Evolutionary conservation across 2,329 filamentous ascomycete species (phyloP).

Genomic region (Epichloe baconii): DNA sequence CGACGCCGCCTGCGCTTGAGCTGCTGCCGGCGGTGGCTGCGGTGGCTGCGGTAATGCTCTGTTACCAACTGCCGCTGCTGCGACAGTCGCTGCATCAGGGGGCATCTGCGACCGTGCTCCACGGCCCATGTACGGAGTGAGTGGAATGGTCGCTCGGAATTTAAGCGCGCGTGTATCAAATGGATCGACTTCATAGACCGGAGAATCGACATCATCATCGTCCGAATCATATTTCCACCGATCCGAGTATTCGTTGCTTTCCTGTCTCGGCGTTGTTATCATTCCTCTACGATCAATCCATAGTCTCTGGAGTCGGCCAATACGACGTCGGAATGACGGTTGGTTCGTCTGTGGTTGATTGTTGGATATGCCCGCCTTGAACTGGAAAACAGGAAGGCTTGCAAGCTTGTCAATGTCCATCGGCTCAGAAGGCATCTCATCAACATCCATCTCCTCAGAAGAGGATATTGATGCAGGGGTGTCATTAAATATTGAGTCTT

Average conservation of each 20-base stretch:
- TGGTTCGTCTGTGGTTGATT: constrained; percentile 28
- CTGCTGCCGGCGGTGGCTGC: constrained; percentile 10
- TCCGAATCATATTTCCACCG: constrained; percentile 82
- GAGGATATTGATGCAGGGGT: constrained; percentile 44
- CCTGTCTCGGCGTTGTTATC: constrained; percentile 29
- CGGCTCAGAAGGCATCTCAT: constrained; percentile 33
- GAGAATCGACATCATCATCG: constrained; percentile 69
- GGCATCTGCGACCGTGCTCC: constrained; percentile 23
- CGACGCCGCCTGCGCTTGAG: constrained; percentile 15
- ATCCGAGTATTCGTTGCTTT: constrained; percentile 39
- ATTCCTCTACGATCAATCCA: constrained; percentile 79
- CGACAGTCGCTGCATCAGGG: constrained; percentile 15
- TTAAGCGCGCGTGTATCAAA: constrained; percentile 46
- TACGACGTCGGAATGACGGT: constrained; percentile 68
- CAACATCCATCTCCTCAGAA: constrained; percentile 44
- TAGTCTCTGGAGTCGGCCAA: constrained; percentile 71
- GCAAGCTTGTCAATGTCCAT: constrained; percentile 24
- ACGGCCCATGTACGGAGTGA: constrained; percentile 30
- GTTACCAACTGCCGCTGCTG: constrained; percentile 8
- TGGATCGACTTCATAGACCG: constrained; percentile 64
- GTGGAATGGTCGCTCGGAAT: constrained; percentile 46
- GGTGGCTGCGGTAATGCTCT: neutral
- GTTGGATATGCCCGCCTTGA: constrained; percentile 27
- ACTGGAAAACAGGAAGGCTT: constrained; percentile 28
- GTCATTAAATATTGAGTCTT: constrained; percentile 60